Evolutionary conservation across 139 green algal genomes (phyloP), one percentile per base, ranked within the genome.

Genomic region (Picochlorum sp.): DNA sequence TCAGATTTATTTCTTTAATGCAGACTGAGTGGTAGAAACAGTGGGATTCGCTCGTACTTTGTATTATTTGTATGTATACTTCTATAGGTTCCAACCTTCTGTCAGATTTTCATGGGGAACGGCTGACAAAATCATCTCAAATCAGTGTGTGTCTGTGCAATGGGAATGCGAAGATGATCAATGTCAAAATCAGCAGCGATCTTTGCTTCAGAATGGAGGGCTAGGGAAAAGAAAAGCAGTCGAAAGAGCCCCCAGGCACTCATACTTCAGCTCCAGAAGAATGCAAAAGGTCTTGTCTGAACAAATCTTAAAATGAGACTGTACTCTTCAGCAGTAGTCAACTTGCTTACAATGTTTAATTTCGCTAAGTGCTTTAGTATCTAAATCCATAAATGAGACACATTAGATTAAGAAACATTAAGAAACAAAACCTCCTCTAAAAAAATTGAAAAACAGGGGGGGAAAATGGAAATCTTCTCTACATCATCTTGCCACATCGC

Each of bases 31-130:
- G 1, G 10, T 68, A 25, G 9, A 22, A 44, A 4, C 24, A 28
- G 22, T 20, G 40, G 29, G 4, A 37, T 10, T 7, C 12, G 40
- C 41, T 29, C 41, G n/a, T n/a, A n/a, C n/a, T n/a, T n/a, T n/a
- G n/a, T 18, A 47, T 47, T 25, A 47, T 47, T 18, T 47, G 39
- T 47, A 47, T 18, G 39, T 47, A 47, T 52, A 31, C 5, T 7
- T 25, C 31, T n/a, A n/a, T n/a, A n/a, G n/a, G n/a, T n/a, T n/a
- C n/a, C n/a, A n/a, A n/a, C n/a, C n/a, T n/a, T n/a, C 24, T 14
- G 73, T 94, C 24, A 73, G 80, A 50, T 94, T 87, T 69, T 64
- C 45, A 18, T 77, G 67, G 69, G 33, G 36, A 20, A 71, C 68
- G 3, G 63, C 43, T 35, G 56, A 44, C 5, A 65, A 59, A 8